Evolutionary conservation across 176 grass and related monocot species (phyloP).

Genomic region (Dactylis glomerata): DNA sequence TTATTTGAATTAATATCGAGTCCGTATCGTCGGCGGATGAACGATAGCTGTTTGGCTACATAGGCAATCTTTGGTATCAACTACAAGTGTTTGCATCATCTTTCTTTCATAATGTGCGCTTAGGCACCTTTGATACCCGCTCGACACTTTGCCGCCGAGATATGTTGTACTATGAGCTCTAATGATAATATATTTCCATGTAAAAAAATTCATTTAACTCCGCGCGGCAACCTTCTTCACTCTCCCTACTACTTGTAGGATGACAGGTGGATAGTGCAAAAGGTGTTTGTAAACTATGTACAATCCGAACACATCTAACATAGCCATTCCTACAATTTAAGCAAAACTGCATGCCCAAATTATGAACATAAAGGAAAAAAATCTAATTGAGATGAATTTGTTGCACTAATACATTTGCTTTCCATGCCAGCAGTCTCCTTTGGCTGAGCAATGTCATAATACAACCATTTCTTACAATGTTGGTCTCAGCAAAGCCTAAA

Average conservation of each 20-base stretch:
- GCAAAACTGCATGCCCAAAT: not conserved
- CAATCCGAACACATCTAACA: slow-evolving; percentile 1
- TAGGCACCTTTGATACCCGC: no score
- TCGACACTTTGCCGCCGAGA: no score
- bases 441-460: not conserved
- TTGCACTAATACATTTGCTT: not conserved
- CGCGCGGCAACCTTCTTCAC: not conserved
- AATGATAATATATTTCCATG: no score
- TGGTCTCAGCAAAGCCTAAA: not conserved
- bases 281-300: not conserved
- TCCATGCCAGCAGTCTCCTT: not conserved
- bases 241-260: not conserved
- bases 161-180: no score
- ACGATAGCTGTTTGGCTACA: no score
- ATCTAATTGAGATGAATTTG: not conserved
- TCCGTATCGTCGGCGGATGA: no score
- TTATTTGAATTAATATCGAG: not conserved
- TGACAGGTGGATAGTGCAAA: not conserved
- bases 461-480: not conserved
- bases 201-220: no score
- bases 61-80: no score
- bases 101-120: no score
- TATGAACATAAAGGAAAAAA: not conserved
- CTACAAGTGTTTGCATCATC: no score
- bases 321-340: not conserved